These are phyloP conservation scores for Chamaecrista fasciculata DNA, from an alignment of 306 rosid species.

Conservation along the genomic window DNA sequence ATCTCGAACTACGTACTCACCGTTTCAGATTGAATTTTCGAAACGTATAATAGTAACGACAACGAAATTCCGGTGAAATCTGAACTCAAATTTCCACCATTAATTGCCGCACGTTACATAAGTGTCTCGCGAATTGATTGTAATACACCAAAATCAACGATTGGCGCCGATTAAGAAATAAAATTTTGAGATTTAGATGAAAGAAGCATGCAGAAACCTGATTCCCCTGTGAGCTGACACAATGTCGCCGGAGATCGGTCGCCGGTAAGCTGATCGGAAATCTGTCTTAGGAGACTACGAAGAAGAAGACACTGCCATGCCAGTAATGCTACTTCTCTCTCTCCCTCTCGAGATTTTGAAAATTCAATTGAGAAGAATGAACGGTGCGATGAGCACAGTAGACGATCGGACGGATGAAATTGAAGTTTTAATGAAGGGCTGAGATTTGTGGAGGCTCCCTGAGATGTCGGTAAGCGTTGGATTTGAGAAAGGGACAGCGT, in stretches of 20 bases:
- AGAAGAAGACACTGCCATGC: slow-evolving; percentile 20
- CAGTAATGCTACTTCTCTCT: no score
- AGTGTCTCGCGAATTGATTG: neutral
- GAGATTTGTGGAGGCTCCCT: slow-evolving; percentile 8
- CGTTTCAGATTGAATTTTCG: slow-evolving; percentile 27
- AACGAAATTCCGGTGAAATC: neutral
- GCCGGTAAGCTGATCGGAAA: slow-evolving; percentile 26
- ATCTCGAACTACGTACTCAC: slow-evolving; percentile 20
- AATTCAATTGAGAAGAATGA: slow-evolving; percentile 43
- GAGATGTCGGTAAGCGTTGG: slow-evolving; percentile 28
- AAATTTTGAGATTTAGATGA: neutral
- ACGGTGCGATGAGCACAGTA: slow-evolving; percentile 26
- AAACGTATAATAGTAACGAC: slow-evolving; percentile 8
- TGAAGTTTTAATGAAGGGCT: slow-evolving; percentile 8
- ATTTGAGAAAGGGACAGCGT: slow-evolving; percentile 26
- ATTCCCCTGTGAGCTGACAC: neutral
- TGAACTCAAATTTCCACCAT: slow-evolving; percentile 18
- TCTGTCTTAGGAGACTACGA: neutral
- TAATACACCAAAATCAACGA: neutral
- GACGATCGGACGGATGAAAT: slow-evolving; percentile 7
- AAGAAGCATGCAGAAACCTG: slow-evolving; percentile 16
- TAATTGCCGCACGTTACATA: slow-evolving; percentile 31
- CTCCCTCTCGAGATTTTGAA: slow-evolving; percentile 53
- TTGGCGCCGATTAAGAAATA: neutral
- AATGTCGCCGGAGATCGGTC: slow-evolving; percentile 15